Percentiles rank a stretch among this genome's conserved stretches.
phyloP scores from a whole-genome alignment of 2,329 filamentous ascomycete species.

The Kalmusia sp. region DNA sequence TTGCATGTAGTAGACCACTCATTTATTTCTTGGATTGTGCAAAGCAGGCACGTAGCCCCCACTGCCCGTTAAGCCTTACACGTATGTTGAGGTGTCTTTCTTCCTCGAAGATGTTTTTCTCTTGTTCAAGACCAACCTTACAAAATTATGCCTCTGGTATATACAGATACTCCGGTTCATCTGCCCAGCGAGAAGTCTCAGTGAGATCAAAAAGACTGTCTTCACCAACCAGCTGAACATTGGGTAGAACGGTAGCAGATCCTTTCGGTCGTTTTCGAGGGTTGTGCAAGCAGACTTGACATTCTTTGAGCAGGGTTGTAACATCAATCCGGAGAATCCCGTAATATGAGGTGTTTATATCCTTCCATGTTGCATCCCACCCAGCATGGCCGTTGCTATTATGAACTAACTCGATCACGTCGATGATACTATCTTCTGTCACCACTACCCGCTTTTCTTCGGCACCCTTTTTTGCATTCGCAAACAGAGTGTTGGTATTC shows the following conservation, averaged over 20 bases:
- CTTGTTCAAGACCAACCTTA: too few species aligned
- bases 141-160: too few species aligned
- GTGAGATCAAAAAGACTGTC: too few species aligned
- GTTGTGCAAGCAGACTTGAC: not conserved
- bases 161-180: too few species aligned
- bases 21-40: too few species aligned
- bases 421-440: not conserved
- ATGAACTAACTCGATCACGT: constrained; percentile 4
- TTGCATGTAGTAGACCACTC: too few species aligned
- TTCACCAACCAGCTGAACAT: not conserved
- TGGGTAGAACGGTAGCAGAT: not conserved
- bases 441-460: not conserved
- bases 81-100: too few species aligned
- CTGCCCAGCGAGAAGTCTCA: too few species aligned
- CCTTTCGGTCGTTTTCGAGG: constrained; percentile 1
- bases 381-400: constrained; percentile 5
- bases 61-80: too few species aligned
- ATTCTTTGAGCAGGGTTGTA: constrained; percentile 2
- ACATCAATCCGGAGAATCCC: constrained; percentile 5
- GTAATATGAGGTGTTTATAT: constrained; percentile 10
- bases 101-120: too few species aligned
- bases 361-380: constrained; percentile 10
- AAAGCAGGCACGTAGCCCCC: too few species aligned
- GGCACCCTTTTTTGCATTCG: not conserved
- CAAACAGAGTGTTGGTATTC: not conserved